These are phyloP conservation scores for Xerophyta viscosa DNA, from an alignment of 106 monocot species.

Conservation along the genomic window DNA sequence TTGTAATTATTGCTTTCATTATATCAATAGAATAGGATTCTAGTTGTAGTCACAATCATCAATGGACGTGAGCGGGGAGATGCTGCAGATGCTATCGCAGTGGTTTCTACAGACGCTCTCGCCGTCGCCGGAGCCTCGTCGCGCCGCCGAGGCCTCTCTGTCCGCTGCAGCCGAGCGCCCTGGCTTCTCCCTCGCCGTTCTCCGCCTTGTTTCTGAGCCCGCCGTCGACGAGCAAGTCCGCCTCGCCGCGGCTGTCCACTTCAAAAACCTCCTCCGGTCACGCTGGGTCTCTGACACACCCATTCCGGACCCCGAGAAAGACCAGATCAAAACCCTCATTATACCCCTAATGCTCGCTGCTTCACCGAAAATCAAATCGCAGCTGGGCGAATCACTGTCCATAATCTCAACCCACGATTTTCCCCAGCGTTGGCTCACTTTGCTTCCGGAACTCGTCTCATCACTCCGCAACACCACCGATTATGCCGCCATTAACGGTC, in stretches of 20 bases:
- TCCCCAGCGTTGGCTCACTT: slow-evolving; percentile 63
- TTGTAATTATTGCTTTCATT: no score
- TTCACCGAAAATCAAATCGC: slow-evolving; percentile 48
- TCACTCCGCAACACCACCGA: slow-evolving; percentile 37
- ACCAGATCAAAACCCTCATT: slow-evolving; percentile 63
- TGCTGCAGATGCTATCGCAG: slow-evolving; percentile 48
- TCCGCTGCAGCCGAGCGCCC: slow-evolving; percentile 35
- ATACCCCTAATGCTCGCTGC: slow-evolving; percentile 61
- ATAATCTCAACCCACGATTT: slow-evolving; percentile 62
- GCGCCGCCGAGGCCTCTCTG: slow-evolving; percentile 65
- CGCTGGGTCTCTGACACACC: slow-evolving; percentile 23
- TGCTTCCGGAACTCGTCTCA: slow-evolving; percentile 77
- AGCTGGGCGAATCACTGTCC: slow-evolving; percentile 69
- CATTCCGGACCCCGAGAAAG: slow-evolving; percentile 45
- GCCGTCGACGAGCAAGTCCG: slow-evolving; percentile 42
- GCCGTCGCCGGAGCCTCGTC: slow-evolving; percentile 58
- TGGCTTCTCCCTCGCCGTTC: slow-evolving; percentile 62
- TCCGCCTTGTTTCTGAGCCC: slow-evolving; percentile 48
- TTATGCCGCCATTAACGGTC: slow-evolving; percentile 46
- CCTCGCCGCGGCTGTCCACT: slow-evolving; percentile 48
- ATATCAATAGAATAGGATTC: no score
- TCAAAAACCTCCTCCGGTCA: slow-evolving; percentile 32
- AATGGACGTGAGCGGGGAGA: slow-evolving; percentile 15
- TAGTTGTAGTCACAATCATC: no score
- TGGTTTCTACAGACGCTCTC: slow-evolving; percentile 80